Evolutionary conservation across 371 early-diverging fungal genomes (phyloP), one percentile per base, ranked within the genome.

Genomic region (Nematocida ironsii): DNA sequence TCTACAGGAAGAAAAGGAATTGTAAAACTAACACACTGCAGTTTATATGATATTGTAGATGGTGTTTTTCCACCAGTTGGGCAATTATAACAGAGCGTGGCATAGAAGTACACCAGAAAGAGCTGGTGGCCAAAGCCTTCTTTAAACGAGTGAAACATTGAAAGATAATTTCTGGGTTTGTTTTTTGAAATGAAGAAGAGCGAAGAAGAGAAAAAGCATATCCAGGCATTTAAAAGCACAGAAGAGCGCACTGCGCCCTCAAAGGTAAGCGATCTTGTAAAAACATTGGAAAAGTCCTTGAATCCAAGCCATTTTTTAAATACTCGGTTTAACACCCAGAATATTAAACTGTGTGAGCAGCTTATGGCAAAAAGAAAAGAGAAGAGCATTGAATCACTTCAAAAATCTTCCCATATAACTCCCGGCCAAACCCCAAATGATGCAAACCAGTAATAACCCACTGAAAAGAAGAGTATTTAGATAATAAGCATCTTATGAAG

Each of bases 21-120:
- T 23, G 80, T 78, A 7, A 78, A 78, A 42, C 40, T 78, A n/a
- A 69, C 69, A n/a, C 80, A 78, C 62, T 5, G 45, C 25, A 78
- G 70, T 56, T 71, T 84, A 13, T 93, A 91, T 82, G 94, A 94
- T 67, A 89, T 96, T 39, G 95, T 95, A 0, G 95, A 98, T 82
- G 92, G 93, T 78, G 94, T 97, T 54, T 94, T 98, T 86, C 95
- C 96, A 4, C 66, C 67, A 23, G 67, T 74, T n/a, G 1, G 67
- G 9, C 73, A 18, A 11, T 11, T 44, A 50, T 11, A n/a, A 6
- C 69, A 44, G 3, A 27, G 50, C n/a, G 69, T 68, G 2, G 16
- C 69, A 25, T 47, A 73, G 33, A 73, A 66, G 74, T 73, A 68
- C 68, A 62, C 47, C 33, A 72, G 74, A 72, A 47, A 66, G 20